These are phyloP conservation scores for Raddia distichophylla DNA, from an alignment of 176 grass and related monocot genomes.

Conservation along the genomic window DNA sequence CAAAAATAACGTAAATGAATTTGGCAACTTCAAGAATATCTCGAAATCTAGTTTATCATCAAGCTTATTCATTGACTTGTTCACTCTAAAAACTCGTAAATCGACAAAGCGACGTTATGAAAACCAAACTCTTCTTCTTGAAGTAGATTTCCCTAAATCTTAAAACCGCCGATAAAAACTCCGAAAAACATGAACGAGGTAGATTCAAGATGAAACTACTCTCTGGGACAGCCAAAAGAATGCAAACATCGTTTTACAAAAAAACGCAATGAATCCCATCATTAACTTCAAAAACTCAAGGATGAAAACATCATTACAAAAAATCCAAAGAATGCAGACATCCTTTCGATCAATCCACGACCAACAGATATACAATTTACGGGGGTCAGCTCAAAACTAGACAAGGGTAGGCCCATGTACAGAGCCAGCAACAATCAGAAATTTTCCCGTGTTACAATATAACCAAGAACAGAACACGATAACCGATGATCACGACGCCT, in stretches of 20 bases:
- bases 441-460: constrained; percentile 15
- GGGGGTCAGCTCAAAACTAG: constrained; percentile 25
- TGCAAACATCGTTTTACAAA: background rate
- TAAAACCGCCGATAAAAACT: too few relatives aligned
- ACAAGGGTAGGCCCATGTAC: background rate
- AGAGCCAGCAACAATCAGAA: constrained; percentile 13
- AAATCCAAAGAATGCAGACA: background rate
- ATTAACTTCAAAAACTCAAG: background rate
- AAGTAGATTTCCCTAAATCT: too few relatives aligned
- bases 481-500: constrained; percentile 20
- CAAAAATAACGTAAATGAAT: too few relatives aligned
- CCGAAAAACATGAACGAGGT: too few relatives aligned
- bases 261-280: too few relatives aligned
- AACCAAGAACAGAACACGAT: constrained; percentile 17
- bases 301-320: background rate
- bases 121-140: too few relatives aligned
- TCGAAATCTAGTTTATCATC: too few relatives aligned
- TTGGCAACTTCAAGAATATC: too few relatives aligned
- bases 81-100: too few relatives aligned
- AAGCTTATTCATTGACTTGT: too few relatives aligned
- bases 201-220: background rate
- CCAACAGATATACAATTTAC: constrained; percentile 1
- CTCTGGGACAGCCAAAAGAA: background rate
- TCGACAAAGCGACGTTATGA: too few relatives aligned
- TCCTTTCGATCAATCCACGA: background rate